Base-by-base conservation (phyloP, 2,329 filamentous ascomycete species). In the Fusarium nurragi region DNA sequence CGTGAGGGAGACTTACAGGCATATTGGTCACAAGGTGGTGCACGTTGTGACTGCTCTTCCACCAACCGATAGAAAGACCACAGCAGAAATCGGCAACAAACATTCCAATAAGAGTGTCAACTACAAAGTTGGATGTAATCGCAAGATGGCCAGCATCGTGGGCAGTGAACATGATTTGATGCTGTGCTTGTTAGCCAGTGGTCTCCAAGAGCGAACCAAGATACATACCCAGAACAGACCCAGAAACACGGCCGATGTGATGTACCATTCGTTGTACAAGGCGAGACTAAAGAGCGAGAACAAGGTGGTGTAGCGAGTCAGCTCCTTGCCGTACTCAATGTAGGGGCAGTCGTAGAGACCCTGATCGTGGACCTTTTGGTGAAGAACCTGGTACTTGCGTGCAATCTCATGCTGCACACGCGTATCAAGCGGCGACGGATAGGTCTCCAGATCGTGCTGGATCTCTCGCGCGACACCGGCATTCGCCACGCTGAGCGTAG, bases 41-140 rank as follows among this genome's bases (percentile, higher is more conserved):
- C 4, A 90, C 86, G 54, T 90, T 90, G 77, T 90, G 88, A 49
- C 84, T 88, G 69, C 84, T 84, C 78, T 90, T 90, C 87, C 87
- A 90, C 87, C 87, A 90, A 18, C 87, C 87, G 51, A 90, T 86
- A 4, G 85, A 88, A 18, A 90, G 78, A 32, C 87, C 87, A 63
- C 87, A 88, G 77, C 86, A 86, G 68, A 89, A 88, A 70, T 89
- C 86, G 41, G 85, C 87, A 32, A 90, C 80, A 67, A 89, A 87
- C 58, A 88, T 82, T 44, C 82, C 87, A 52, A 90, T 86, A 5
- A 88, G 70, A 0, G 84, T 87, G 71, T 90, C 87, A 18, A 78
- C 66, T 4, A 81, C 75, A 64, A 88, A 88, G 71, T 84, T 84
- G 59, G 83, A 79, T 0, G 87, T 88, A 60, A 90, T 89, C 59